phyloP scores from a whole-genome alignment of 306 rosid genomes.

The Phaseolus lunatus region DNA sequence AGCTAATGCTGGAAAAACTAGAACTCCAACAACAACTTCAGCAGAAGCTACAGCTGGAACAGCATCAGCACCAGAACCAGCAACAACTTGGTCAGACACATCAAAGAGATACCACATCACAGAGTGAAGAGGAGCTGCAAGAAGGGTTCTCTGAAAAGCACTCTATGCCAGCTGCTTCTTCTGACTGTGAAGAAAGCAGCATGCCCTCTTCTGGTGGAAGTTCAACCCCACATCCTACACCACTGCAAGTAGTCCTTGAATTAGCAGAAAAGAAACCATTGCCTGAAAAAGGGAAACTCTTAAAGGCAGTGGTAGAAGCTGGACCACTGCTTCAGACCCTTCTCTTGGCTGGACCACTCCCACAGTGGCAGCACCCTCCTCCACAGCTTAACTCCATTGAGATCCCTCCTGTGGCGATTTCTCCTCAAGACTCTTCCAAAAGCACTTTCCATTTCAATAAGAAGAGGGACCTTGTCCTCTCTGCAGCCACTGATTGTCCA shows the following conservation, averaged over 20 bases:
- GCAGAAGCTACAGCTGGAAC: constrained; percentile 29
- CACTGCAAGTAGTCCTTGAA: constrained; percentile 42
- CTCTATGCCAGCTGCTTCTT: constrained; percentile 38
- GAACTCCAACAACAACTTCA: constrained; percentile 55
- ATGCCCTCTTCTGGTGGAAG: constrained; percentile 48
- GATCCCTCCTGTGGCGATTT: constrained; percentile 73
- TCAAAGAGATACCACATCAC: constrained; percentile 28
- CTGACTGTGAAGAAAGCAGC: constrained; percentile 62
- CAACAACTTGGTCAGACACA: not conserved
- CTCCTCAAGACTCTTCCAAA: constrained; percentile 45
- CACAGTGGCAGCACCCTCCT: constrained; percentile 95
- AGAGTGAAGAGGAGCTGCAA: constrained; percentile 51
- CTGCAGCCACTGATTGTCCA: constrained; percentile 43
- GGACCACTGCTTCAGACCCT: constrained; percentile 86
- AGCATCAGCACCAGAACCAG: not conserved
- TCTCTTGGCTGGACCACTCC: constrained; percentile 87
- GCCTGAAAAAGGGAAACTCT: constrained; percentile 84
- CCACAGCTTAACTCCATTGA: constrained; percentile 71
- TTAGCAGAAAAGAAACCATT: constrained; percentile 61
- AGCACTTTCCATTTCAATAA: constrained; percentile 34
- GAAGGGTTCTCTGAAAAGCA: constrained; percentile 46
- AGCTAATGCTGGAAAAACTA: constrained; percentile 62
- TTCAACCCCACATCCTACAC: constrained; percentile 40
- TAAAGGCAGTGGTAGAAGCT: constrained; percentile 87
- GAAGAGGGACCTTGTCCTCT: constrained; percentile 52